phyloP scores from a whole-genome alignment of 2,329 filamentous ascomycete genomes.

The Grosmannia huntii region DNA sequence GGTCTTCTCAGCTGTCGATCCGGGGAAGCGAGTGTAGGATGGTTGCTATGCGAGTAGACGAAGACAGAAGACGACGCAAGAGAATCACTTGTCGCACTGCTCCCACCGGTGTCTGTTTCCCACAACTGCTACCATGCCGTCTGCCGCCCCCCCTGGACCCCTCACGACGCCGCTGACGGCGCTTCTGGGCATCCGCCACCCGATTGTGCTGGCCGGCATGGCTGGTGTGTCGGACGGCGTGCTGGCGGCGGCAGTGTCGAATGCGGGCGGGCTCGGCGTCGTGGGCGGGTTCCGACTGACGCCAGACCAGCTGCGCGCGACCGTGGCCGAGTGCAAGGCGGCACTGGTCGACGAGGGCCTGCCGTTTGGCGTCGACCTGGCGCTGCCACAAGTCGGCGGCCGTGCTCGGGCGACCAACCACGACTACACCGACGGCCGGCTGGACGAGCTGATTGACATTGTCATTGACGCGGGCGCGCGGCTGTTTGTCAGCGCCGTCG shows the following conservation, averaged over 20 bases:
- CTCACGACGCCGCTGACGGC: conserved; percentile 66
- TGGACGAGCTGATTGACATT: conserved; percentile 79
- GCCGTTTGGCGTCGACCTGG: conserved; percentile 85
- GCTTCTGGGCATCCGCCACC: conserved; percentile 74
- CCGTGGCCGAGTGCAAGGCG: conserved; percentile 76
- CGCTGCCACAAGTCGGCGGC: conserved; percentile 78
- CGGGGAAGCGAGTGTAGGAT: too few relatives aligned
- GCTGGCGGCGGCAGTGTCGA: conserved; percentile 77
- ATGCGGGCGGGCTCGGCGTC: conserved; percentile 73
- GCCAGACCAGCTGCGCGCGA: conserved; percentile 59
- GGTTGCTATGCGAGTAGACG: too few relatives aligned
- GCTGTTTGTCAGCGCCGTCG: conserved; percentile 80
- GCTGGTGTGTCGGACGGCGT: conserved; percentile 67
- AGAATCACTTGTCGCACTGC: too few relatives aligned
- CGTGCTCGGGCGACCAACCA: conserved; percentile 81
- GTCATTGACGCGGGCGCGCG: conserved; percentile 72
- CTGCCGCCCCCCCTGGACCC: too few relatives aligned
- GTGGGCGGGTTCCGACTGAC: conserved; percentile 62
- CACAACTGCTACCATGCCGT: not conserved
- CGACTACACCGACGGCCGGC: conserved; percentile 83
- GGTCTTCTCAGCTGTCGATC: too few relatives aligned
- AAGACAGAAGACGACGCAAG: too few relatives aligned
- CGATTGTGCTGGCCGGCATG: conserved; percentile 89
- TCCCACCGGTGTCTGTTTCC: too few relatives aligned
- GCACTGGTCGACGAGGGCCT: conserved; percentile 53